Evolutionary conservation across 2,329 filamentous ascomycete species (phyloP).

Genomic region (Curvularia sp.): DNA sequence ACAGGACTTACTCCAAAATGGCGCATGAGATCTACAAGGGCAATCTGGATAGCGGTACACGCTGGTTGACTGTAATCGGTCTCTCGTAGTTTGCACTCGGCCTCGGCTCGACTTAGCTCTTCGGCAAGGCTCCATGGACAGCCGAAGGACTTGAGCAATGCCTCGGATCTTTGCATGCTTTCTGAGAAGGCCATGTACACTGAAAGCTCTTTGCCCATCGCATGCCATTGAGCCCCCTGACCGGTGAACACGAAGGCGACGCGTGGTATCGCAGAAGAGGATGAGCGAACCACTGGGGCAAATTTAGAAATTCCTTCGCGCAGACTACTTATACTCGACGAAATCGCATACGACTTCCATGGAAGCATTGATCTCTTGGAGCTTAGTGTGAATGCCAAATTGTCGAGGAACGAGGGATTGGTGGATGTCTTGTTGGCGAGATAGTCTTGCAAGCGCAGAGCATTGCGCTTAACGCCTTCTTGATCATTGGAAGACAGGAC

Average conservation of each 20-base stretch:
- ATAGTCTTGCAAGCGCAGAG: conserved; percentile 11
- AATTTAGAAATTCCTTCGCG: conserved; percentile 6
- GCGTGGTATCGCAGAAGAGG: conserved; percentile 10
- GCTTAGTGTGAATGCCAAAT: conserved; percentile 12
- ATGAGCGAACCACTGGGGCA: conserved; percentile 13
- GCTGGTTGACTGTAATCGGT: conserved; percentile 25
- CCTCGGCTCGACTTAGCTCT: conserved; percentile 10
- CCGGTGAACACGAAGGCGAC: conserved; percentile 42
- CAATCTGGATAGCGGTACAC: conserved; percentile 30
- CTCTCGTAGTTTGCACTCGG: conserved; percentile 9
- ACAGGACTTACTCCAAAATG: conserved; percentile 17
- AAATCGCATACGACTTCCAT: conserved; percentile 13
- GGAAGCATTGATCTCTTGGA: conserved; percentile 8
- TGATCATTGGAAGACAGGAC: conserved; percentile 15
- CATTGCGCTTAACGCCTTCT: conserved; percentile 13
- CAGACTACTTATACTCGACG: conserved; percentile 1
- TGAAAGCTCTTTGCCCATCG: conserved; percentile 31
- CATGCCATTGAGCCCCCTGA: conserved; percentile 46
- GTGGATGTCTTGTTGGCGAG: conserved; percentile 5
- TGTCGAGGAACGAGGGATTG: conserved; percentile 2
- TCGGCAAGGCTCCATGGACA: conserved; percentile 13
- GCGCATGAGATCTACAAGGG: conserved; percentile 26
- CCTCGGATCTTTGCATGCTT: conserved; percentile 12
- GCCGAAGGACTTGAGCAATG: conserved; percentile 15
- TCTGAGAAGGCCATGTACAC: background rate